Evolutionary conservation across 768 basidiomycete genomes (phyloP).

Genomic region (Fomitopsis pulvina): DNA sequence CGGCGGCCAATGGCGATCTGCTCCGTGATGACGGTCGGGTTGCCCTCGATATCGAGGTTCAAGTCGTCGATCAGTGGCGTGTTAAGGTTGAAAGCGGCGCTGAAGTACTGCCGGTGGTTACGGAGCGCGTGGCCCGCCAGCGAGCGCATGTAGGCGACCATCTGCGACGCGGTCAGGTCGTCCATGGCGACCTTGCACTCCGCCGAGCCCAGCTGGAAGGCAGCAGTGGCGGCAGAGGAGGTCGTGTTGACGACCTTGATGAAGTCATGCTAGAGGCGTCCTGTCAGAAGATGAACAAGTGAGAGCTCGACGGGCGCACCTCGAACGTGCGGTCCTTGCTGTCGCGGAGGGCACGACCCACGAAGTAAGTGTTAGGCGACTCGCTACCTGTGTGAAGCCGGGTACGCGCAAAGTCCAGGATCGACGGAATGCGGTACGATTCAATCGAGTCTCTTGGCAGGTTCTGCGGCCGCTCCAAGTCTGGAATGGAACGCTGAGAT

Average conservation of each 20-base stretch:
- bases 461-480: neutral
- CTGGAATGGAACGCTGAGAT: neutral
- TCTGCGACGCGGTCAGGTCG: constrained; percentile 1
- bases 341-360: neutral
- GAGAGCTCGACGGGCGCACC: neutral
- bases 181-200: constrained; percentile 5
- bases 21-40: neutral
- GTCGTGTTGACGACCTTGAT: neutral
- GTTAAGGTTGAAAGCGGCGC: constrained; percentile 3
- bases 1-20: neutral
- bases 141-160: constrained; percentile 2
- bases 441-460: neutral
- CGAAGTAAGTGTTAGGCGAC: constrained; percentile 1
- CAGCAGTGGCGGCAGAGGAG: neutral
- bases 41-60: neutral
- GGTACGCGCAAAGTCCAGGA: neutral
- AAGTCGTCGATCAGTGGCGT: neutral
- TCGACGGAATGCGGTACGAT: constrained; percentile 1
- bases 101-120: constrained; percentile 1
- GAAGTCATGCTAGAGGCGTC: neutral
- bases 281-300: neutral
- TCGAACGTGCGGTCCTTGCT: neutral
- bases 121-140: neutral
- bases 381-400: neutral
- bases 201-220: constrained; percentile 1